These are phyloP conservation scores for Pichiaceae sp. DNA, from an alignment of 1,139 yeast genomes.

Conservation along the genomic window DNA sequence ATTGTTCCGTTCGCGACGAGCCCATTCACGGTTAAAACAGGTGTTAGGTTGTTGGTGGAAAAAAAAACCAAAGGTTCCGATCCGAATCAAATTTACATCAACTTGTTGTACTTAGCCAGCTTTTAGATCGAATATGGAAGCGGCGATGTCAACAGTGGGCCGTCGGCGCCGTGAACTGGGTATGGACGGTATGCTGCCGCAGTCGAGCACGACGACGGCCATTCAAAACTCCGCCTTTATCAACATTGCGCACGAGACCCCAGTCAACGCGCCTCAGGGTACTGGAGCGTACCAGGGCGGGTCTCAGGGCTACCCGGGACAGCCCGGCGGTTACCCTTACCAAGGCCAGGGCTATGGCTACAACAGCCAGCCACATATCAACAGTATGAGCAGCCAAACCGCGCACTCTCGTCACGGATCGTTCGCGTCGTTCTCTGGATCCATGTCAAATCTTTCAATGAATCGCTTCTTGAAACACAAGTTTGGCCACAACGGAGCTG, in stretches of 20 bases:
- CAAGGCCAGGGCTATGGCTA: neutral
- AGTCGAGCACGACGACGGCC: slow-evolving; percentile 25
- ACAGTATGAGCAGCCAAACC: neutral
- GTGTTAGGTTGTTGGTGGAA: no score
- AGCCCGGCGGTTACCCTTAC: neutral
- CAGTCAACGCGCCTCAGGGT: slow-evolving; percentile 14
- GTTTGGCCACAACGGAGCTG: neutral
- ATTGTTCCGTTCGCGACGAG: no score
- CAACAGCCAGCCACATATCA: neutral
- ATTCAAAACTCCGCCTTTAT: slow-evolving; percentile 32
- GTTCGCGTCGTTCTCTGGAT: neutral
- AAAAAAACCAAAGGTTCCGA: no score
- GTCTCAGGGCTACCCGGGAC: neutral
- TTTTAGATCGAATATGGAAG: slow-evolving; percentile 20
- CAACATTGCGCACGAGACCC: slow-evolving; percentile 31
- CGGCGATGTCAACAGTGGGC: slow-evolving; percentile 22
- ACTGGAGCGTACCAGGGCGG: slow-evolving; percentile 4
- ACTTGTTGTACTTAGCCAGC: neutral
- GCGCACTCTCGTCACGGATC: neutral
- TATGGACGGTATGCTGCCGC: slow-evolving; percentile 15
- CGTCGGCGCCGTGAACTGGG: slow-evolving; percentile 7
- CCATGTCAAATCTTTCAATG: neutral
- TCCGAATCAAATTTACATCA: no score
- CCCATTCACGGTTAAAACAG: no score
- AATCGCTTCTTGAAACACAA: slow-evolving; percentile 1